phyloP scores from a whole-genome alignment of 352 stramenopile species.

The Phytopythium delawarense region DNA sequence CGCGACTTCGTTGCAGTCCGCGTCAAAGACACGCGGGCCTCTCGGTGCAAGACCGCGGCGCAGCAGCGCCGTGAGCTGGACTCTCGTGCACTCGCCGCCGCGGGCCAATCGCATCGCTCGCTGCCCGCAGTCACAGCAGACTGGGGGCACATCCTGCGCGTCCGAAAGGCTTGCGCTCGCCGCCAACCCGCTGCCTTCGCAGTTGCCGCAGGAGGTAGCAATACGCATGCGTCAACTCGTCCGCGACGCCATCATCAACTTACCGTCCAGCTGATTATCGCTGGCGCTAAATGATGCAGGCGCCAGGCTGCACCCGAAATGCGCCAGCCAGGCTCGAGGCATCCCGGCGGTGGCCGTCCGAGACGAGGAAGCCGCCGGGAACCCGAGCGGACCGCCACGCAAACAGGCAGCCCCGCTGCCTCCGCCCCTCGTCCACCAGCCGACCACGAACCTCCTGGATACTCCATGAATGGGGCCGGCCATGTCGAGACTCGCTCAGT shows the following conservation, averaged over 20 bases:
- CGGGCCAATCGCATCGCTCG: background rate
- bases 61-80: background rate
- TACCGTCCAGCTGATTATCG: background rate
- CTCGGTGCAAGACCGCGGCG: background rate
- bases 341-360: background rate
- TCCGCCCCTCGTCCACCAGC: too few species aligned
- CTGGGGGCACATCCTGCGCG: background rate
- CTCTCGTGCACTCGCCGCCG: background rate
- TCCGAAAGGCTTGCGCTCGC: background rate
- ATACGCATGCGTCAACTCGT: background rate
- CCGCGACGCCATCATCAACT: background rate
- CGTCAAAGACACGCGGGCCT: background rate
- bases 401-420: too few species aligned
- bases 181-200: too few species aligned
- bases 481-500: background rate
- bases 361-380: background rate
- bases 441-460: too few species aligned
- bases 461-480: too few species aligned
- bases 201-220: background rate
- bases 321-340: background rate
- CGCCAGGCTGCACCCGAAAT: background rate
- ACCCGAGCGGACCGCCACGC: too few species aligned
- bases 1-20: background rate
- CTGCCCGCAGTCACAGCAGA: background rate
- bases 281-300: background rate